phyloP scores from a whole-genome alignment of 139 green algal species.

The Dunaliella sp. region DNA sequence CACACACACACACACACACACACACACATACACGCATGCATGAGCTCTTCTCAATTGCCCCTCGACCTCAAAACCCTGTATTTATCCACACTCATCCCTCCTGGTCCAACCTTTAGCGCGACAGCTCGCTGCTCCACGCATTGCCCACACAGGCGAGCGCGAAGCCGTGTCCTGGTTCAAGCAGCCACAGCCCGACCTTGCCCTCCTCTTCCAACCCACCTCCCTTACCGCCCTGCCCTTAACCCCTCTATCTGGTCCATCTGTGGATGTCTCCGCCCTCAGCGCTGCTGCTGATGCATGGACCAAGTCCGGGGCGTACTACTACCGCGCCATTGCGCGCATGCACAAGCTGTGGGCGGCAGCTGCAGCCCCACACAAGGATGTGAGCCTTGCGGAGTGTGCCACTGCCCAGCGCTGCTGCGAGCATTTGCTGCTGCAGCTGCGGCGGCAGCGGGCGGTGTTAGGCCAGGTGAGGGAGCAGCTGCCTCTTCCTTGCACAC shows the following conservation, averaged over 20 bases:
- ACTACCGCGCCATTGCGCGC: slow-evolving; percentile 72
- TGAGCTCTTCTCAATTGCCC: no score
- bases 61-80: no score
- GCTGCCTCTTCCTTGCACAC: no score
- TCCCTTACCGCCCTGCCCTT: background rate
- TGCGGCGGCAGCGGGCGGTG: slow-evolving; percentile 58
- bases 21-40: no score
- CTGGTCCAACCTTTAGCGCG: no score
- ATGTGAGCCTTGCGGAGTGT: slow-evolving; percentile 75
- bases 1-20: no score
- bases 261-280: slow-evolving; percentile 9
- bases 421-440: slow-evolving; percentile 78
- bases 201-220: slow-evolving; percentile 10
- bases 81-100: no score
- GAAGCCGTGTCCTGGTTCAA: slow-evolving; percentile 54
- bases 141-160: slow-evolving; percentile 9
- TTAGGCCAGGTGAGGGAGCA: slow-evolving; percentile 37
- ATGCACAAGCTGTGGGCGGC: slow-evolving; percentile 80
- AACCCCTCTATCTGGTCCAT: background rate
- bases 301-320: slow-evolving; percentile 77
- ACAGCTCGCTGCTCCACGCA: no score
- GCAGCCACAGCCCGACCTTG: slow-evolving; percentile 27
- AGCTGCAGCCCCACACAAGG: slow-evolving; percentile 56
- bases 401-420: slow-evolving; percentile 40
- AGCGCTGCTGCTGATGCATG: slow-evolving; percentile 36